Evolutionary conservation across 495 filamentous ascomycete genomes (phyloP), one percentile per base, ranked within the genome.

Genomic region (Parmelia sp.): DNA sequence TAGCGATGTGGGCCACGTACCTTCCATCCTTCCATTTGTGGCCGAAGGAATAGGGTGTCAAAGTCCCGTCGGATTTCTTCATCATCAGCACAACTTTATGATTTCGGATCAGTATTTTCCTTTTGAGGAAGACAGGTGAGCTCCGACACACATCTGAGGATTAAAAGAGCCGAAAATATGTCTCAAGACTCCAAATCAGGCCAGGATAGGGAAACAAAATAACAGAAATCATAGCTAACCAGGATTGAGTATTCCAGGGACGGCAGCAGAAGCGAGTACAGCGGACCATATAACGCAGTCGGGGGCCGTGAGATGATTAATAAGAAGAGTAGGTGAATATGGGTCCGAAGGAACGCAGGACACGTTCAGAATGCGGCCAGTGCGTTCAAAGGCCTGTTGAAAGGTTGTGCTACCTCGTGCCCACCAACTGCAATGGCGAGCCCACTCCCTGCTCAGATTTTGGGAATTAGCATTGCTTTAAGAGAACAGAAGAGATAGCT

Each of bases 251-350:
- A 98, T 97, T 0, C 95, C 94, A 0, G 94, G 94, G 8, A 98
- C 94, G 19, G 94, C 94, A 14, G 95, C 94, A 8, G 92, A 97
- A 15, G 95, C 94, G 29, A 98, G 79, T 11, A 97, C 92, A 17
- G 95, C 95, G 31, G 90, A 94, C 92, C 96, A 98, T 64, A 98
- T 95, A 57, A 97, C 95, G 70, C 95, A 97, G 78, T 98, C 90
- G 0, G 95, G 95, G 15, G 86, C 87, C 6, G 94, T 98, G 33
- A 97, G 80, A 72, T 97, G 96, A 76, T 98, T 98, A 63, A 88
- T 87, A 19, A 97, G 80, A 61, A 97, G 92, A 17, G 90, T 91
- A 3, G 92, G 92, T 37, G 88, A 90, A 74, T 98, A 90, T 40
- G 94, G 95, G 73, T 98, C 94, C 3, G 92, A 92, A 4, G 94